These are phyloP conservation scores for Medicago ruthenica DNA, from an alignment of 306 rosid genomes.

Conservation along the genomic window DNA sequence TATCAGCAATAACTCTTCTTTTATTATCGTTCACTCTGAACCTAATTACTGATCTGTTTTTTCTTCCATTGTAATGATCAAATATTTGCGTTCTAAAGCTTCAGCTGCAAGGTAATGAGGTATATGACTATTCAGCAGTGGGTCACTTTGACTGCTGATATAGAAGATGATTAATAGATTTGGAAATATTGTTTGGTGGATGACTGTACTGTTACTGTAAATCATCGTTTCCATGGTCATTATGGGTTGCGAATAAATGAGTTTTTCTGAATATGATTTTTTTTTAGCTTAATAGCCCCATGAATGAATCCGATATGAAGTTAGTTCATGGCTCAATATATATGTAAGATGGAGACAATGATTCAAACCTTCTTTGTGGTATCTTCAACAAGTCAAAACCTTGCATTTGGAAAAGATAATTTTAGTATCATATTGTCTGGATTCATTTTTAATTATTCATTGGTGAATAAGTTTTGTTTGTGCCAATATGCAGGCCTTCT, in stretches of 20 bases:
- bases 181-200: conserved; percentile 19
- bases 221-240: not conserved
- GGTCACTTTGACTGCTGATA: conserved; percentile 6
- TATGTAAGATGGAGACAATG: conserved; percentile 20
- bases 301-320: conserved; percentile 28
- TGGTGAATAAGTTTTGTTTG: conserved; percentile 4
- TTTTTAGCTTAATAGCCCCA: not conserved
- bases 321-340: conserved; percentile 28
- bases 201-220: conserved; percentile 13
- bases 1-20: conserved; percentile 4
- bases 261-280: conserved; percentile 6
- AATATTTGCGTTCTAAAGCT: not conserved
- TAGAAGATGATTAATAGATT: conserved; percentile 7
- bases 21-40: conserved; percentile 18
- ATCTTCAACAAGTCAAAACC: conserved; percentile 26
- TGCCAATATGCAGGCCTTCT: conserved; percentile 77
- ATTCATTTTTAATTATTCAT: conserved; percentile 7
- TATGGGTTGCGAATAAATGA: not conserved
- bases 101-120: not conserved
- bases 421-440: conserved; percentile 19
- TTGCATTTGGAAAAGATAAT: not conserved
- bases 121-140: not conserved
- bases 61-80: conserved; percentile 13
- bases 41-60: not conserved
- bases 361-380: not conserved